A percentile compares a stretch with the other conserved stretches of the same genome.
These are phyloP conservation scores for Hypholoma fasciculare DNA, from an alignment of 768 basidiomycete genomes.

Conservation along the genomic window DNA sequence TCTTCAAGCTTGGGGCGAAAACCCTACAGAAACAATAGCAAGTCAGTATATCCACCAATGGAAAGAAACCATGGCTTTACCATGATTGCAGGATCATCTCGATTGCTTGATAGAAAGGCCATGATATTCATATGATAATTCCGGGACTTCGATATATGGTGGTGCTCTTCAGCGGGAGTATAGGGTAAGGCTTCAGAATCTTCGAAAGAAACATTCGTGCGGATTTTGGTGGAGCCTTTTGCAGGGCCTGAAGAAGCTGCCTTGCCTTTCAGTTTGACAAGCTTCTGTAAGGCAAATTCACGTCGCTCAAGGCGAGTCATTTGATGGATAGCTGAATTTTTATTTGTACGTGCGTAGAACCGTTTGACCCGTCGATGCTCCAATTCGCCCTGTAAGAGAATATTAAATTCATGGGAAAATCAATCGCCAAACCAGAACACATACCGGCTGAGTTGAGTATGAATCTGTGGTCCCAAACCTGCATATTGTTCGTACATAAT, in stretches of 20 bases:
- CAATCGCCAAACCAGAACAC: background rate
- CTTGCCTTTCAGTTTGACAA: background rate
- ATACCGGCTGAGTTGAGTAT: conserved; percentile 26
- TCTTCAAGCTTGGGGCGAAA: conserved; percentile 23
- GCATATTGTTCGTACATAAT: conserved; percentile 26
- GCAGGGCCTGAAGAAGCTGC: background rate
- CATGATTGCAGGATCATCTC: background rate
- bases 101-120: background rate
- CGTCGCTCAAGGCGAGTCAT: conserved; percentile 4
- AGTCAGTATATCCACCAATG: background rate
- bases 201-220: conserved; percentile 1
- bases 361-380: conserved; percentile 11
- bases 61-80: background rate
- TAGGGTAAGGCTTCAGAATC: conserved; percentile 11
- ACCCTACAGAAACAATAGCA: background rate
- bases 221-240: background rate
- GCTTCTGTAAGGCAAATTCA: background rate
- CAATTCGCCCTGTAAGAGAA: conserved; percentile 5
- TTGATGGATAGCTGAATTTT: background rate
- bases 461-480: conserved; percentile 30
- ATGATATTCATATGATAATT: background rate
- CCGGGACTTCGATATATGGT: conserved; percentile 12
- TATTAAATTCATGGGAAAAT: background rate
- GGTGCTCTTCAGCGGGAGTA: conserved; percentile 15
- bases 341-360: background rate